phyloP scores from a whole-genome alignment of 257 asterid genomes.

The Nicotiana knightiana region DNA sequence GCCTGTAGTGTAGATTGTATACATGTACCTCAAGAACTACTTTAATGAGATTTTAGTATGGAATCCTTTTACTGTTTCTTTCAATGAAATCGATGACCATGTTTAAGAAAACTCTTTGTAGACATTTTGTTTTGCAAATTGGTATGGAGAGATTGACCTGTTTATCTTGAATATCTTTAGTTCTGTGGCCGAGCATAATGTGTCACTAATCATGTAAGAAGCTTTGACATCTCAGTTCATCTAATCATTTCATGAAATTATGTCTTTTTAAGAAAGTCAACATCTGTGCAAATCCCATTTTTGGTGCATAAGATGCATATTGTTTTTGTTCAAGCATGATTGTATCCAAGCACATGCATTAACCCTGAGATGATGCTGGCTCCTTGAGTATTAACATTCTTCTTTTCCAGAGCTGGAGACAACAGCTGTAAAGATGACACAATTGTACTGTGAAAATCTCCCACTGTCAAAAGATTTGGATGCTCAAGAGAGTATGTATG shows the following conservation, averaged over 20 bases:
- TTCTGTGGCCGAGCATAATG: neutral
- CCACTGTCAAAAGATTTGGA: conserved; percentile 81
- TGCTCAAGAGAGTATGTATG: conserved; percentile 78
- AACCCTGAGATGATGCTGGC: neutral
- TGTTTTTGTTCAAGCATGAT: neutral
- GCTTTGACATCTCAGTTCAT: conserved; percentile 2
- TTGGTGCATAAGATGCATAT: neutral
- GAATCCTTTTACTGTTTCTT: neutral
- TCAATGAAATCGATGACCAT: neutral
- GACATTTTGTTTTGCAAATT: neutral
- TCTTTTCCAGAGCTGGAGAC: conserved; percentile 58
- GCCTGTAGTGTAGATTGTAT: neutral
- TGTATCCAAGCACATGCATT: neutral
- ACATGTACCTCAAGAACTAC: neutral
- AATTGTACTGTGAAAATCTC: conserved; percentile 64
- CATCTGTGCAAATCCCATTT: neutral
- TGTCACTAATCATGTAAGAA: neutral
- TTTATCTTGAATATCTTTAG: neutral
- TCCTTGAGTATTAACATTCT: conserved; percentile 6
- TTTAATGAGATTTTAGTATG: neutral
- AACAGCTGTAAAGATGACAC: conserved; percentile 62
- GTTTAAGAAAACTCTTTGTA: neutral
- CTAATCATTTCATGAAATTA: neutral
- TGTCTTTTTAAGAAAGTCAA: neutral
- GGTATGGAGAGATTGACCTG: neutral